A percentile compares a stretch with the other conserved stretches of the same genome.
These are phyloP conservation scores for Terana coerulea DNA, from an alignment of 768 basidiomycete species.

Conservation along the genomic window DNA sequence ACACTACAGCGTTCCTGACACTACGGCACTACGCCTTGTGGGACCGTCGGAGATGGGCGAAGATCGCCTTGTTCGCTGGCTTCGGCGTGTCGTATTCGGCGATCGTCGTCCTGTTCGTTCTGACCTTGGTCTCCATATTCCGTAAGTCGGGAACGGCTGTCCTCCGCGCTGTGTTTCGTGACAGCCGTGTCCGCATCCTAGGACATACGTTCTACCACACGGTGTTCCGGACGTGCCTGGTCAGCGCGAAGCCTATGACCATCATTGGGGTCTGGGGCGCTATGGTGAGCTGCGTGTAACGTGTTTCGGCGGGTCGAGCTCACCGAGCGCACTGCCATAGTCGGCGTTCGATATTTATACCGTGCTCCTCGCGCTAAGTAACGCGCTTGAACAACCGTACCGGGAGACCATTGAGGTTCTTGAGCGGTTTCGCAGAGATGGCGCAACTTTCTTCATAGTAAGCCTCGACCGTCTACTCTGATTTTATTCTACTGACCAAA, in stretches of 20 bases:
- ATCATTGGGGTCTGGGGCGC: constrained; percentile 6
- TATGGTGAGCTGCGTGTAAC: constrained; percentile 1
- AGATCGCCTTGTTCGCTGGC: neutral
- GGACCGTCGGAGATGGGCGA: neutral
- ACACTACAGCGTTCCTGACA: neutral
- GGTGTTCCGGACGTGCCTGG: constrained; percentile 1
- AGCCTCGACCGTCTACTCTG: neutral
- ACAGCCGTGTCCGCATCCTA: too few relatives aligned
- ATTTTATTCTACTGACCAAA: neutral
- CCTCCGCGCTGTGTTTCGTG: too few relatives aligned
- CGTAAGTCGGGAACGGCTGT: too few relatives aligned
- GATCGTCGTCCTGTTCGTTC: neutral
- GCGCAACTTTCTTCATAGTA: constrained; percentile 10
- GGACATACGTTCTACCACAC: neutral
- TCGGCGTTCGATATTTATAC: constrained; percentile 7
- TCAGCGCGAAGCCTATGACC: neutral
- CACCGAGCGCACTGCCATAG: neutral
- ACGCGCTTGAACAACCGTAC: constrained; percentile 7
- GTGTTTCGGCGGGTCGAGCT: too few relatives aligned
- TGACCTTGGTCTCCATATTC: neutral
- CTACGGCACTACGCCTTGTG: neutral
- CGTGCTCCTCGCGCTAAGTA: neutral
- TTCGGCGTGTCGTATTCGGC: neutral
- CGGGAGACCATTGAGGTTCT: constrained; percentile 4
- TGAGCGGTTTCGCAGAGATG: constrained; percentile 2